These are phyloP conservation scores for Agrocybe praecox DNA, from an alignment of 768 basidiomycete genomes.

Conservation along the genomic window DNA sequence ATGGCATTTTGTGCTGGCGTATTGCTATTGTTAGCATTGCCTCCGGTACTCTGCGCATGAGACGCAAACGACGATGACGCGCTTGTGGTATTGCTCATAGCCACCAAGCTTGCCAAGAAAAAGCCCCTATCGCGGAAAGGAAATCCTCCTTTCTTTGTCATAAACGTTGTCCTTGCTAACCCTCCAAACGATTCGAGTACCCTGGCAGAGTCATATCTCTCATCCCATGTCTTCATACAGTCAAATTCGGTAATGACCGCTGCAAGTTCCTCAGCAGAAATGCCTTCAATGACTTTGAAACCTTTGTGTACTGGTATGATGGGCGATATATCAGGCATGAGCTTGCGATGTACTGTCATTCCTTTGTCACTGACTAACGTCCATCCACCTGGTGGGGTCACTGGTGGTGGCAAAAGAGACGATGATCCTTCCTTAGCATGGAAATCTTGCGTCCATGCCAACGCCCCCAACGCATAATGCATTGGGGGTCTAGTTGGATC, in stretches of 20 bases:
- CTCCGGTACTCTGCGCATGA: no score
- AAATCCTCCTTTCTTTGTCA: slow-evolving; percentile 77
- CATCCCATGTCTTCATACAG: slow-evolving; percentile 85
- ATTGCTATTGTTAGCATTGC: neutral
- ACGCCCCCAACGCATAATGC: slow-evolving; percentile 80
- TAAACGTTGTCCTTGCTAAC: slow-evolving; percentile 70
- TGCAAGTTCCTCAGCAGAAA: slow-evolving; percentile 90
- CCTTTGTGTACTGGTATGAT: slow-evolving; percentile 85
- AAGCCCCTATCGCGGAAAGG: slow-evolving; percentile 92
- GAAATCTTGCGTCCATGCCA: slow-evolving; percentile 78
- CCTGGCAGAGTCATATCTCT: slow-evolving; percentile 71
- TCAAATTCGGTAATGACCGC: slow-evolving; percentile 69
- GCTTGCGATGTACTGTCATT: slow-evolving; percentile 72
- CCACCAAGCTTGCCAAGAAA: slow-evolving; percentile 74
- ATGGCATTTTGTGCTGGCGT: slow-evolving; percentile 57
- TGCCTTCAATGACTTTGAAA: slow-evolving; percentile 89
- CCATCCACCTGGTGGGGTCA: slow-evolving; percentile 57
- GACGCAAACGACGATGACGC: neutral
- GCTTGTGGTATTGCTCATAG: slow-evolving; percentile 26
- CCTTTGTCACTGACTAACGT: slow-evolving; percentile 75
- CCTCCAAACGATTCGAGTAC: slow-evolving; percentile 80
- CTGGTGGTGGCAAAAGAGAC: slow-evolving; percentile 21
- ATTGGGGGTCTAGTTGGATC: slow-evolving; percentile 69
- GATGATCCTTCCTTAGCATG: slow-evolving; percentile 40
- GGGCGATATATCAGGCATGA: slow-evolving; percentile 77